Base-by-base conservation (phyloP, 2,329 filamentous ascomycete genomes). In the Diplodia scrobiculata region DNA sequence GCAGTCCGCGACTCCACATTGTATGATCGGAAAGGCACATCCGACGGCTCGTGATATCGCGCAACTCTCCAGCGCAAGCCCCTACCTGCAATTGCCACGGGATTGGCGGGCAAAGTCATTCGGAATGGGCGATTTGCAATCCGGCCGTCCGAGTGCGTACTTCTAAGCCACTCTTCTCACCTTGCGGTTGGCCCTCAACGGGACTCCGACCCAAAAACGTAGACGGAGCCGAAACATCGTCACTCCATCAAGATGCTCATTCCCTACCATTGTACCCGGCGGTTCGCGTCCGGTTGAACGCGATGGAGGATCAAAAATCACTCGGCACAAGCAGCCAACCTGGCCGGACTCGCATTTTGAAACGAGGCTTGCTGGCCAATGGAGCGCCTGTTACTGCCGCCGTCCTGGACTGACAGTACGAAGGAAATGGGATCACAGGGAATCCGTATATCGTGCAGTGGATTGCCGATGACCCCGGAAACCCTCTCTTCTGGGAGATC, bases 361-460 rank as follows among this genome's bases (percentile, higher is more conserved):
- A 77, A 50, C 73, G 72, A 71, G 71, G 73, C 53, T 71, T 78
- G 67, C 70, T 78, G 59, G 67, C 69, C 0, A 72, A 78, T n/a
- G 76, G 78, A 67, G 76, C 75, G 38, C 69, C 75, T 19, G 69
- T 77, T 7, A 78, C 76, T 25, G 69, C 72, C 9, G 73, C 76
- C 41, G 74, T 78, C 9, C 68, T 70, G 38, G 75, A 78, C 59
- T 78, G 76, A 68, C 71, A 77, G 0, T 81, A 81, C 66, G 73
- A 76, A 9, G 80, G 80, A n/a, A 71, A 72, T 2, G 80, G 80
- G 59, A 81, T 79, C 32, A 73, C 76, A 19, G 77, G 79, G 5
- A 78, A 81, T 67, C 80, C 80, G 0, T 81, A 76, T 66, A 71
- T 80, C 10, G 78, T 83, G 48, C 77, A 80, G 51, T 83, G 79